Evolutionary conservation across 352 stramenopile species (phyloP).

Genomic region (Aphanomyces stellatus): DNA sequence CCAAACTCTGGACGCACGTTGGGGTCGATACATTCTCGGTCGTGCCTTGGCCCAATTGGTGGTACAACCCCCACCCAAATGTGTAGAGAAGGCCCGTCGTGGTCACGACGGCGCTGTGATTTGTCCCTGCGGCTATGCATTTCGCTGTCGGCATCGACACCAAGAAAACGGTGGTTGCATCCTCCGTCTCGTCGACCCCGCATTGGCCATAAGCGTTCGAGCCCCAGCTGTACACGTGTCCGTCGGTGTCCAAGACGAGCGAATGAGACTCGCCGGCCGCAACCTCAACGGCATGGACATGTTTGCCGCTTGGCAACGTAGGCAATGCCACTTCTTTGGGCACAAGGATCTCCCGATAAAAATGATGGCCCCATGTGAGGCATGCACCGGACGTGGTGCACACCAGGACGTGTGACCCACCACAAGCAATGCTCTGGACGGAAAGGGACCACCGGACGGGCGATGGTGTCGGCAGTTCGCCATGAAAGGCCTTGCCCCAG

Average conservation of each 20-base stretch:
- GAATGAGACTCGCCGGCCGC: conserved; percentile 57
- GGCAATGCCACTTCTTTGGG: conserved; percentile 29
- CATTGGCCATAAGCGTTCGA: conserved; percentile 54
- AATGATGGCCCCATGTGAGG: conserved; percentile 21
- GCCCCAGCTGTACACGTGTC: conserved; percentile 53
- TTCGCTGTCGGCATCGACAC: neutral
- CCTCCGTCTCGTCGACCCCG: conserved; percentile 21
- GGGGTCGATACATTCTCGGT: conserved; percentile 32
- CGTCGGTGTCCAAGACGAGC: conserved; percentile 33
- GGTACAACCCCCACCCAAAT: conserved; percentile 72
- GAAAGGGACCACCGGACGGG: neutral
- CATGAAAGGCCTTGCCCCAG: conserved; percentile 62
- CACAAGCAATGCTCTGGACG: conserved; percentile 11
- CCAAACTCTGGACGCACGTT: conserved; percentile 31
- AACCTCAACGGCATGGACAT: conserved; percentile 21
- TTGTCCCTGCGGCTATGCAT: conserved; percentile 37
- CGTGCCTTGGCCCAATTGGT: conserved; percentile 56
- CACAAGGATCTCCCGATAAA: neutral
- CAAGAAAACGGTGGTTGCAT: neutral
- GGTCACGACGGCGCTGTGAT: conserved; percentile 42
- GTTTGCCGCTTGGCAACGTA: conserved; percentile 15
- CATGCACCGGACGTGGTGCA: conserved; percentile 24
- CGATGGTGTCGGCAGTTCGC: conserved; percentile 28
- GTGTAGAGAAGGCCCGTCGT: conserved; percentile 35
- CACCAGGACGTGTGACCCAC: conserved; percentile 22